Conservation (phyloP, 192 early-diverging fungal genomes). For the Coemansia sp. region DNA sequence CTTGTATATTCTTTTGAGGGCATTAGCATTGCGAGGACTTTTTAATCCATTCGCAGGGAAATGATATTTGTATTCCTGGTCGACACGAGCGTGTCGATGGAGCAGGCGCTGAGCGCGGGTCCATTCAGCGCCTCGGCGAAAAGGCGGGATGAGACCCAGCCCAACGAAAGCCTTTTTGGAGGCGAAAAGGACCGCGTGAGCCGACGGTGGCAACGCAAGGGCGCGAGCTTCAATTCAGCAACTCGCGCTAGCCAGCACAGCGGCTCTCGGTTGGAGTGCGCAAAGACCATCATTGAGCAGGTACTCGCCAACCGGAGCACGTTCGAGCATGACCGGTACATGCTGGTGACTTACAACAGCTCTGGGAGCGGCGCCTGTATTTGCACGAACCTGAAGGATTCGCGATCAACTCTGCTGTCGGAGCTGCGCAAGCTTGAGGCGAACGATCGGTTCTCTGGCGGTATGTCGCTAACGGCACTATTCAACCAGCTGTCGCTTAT, state of each 20-base stretch:
- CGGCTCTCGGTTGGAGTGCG: conserved; percentile 61
- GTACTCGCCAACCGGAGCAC: conserved; percentile 57
- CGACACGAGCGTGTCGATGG: conserved; percentile 84
- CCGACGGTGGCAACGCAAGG: conserved; percentile 51
- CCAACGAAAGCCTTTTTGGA: conserved; percentile 42
- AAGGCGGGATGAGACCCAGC: conserved; percentile 15
- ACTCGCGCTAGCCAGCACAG: conserved; percentile 3
- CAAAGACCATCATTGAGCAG: conserved; percentile 75
- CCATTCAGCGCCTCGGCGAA: not conserved
- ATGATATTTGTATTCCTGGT: conserved; percentile 74
- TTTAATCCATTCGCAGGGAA: not conserved
- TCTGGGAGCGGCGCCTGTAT: conserved; percentile 18
- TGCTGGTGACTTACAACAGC: conserved; percentile 71
- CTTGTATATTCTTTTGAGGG: not conserved
- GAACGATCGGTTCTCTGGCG: conserved; percentile 67
- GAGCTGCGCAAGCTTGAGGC: conserved; percentile 65
- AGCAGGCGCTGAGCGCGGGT: conserved; percentile 42
- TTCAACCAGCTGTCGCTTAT: conserved; percentile 71
- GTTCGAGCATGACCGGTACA: conserved; percentile 69
- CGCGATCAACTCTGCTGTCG: conserved; percentile 55
- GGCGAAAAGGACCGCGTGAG: conserved; percentile 24
- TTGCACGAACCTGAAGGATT: conserved; percentile 53
- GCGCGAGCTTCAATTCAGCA: not conserved
- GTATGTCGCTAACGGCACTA: conserved; percentile 59
- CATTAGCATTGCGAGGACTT: not conserved